A percentile compares a stretch with the other conserved stretches of the same genome.
Evolutionary conservation across 441 rosid species (phyloP).

Genomic region (Erysimum cheiri): DNA sequence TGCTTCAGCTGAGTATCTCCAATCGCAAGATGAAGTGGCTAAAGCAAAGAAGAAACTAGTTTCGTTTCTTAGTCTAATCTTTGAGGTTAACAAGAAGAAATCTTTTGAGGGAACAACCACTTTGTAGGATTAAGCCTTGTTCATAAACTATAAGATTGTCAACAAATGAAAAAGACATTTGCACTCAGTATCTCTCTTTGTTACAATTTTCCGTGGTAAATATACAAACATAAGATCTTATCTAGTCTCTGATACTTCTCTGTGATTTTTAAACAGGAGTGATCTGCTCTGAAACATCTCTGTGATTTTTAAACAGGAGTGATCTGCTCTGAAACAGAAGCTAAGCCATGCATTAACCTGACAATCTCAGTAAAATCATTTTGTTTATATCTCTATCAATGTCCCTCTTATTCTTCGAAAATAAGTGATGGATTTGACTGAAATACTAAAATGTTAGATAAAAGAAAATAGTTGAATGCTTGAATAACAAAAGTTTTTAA

Average conservation of each 20-base stretch:
- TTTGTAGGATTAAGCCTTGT: neutral
- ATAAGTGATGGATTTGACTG: too few species aligned
- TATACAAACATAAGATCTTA: constrained; percentile 26
- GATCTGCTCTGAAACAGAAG: constrained; percentile 68
- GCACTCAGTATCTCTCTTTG: constrained; percentile 14
- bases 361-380: constrained; percentile 70
- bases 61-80: constrained; percentile 35
- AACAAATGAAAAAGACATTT: constrained; percentile 24
- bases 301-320: too few species aligned
- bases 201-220: constrained; percentile 34
- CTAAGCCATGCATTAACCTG: constrained; percentile 85
- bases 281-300: too few species aligned
- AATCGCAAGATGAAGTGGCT: constrained; percentile 30
- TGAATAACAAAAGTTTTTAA: too few species aligned
- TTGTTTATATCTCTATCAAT: too few species aligned
- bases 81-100: constrained; percentile 30
- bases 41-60: constrained; percentile 34
- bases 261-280: constrained; percentile 29
- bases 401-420: too few species aligned
- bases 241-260: constrained; percentile 22
- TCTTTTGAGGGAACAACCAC: neutral
- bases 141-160: constrained; percentile 10
- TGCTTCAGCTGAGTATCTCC: constrained; percentile 35
- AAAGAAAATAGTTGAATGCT: too few species aligned
- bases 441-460: too few species aligned